phyloP scores from a whole-genome alignment of 768 basidiomycete species.

The Clitopilus hobsonii region DNA sequence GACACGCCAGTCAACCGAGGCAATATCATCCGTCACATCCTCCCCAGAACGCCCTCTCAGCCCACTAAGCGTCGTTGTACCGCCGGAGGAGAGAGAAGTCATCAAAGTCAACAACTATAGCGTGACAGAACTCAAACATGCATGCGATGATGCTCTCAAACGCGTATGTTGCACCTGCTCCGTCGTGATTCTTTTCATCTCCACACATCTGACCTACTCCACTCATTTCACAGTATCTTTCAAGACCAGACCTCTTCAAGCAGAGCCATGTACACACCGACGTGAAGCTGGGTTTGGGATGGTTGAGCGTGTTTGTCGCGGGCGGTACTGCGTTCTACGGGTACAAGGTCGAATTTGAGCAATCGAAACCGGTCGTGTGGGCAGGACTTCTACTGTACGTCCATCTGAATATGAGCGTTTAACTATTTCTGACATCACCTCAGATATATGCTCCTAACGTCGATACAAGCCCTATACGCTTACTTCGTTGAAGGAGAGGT shows the following conservation, averaged over 20 bases:
- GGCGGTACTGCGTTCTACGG: conserved; percentile 81
- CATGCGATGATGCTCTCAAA: conserved; percentile 86
- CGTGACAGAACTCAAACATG: conserved; percentile 58
- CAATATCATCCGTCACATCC: conserved; percentile 17
- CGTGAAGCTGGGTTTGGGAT: conserved; percentile 82
- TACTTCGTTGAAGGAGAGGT: conserved; percentile 81
- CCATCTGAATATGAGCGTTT: conserved; percentile 6
- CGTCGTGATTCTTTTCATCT: neutral
- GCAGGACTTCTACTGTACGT: conserved; percentile 75
- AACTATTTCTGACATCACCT: conserved; percentile 4
- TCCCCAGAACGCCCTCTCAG: conserved; percentile 46
- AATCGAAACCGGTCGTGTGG: conserved; percentile 77
- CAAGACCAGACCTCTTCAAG: conserved; percentile 78
- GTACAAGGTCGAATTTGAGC: conserved; percentile 85
- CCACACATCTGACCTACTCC: neutral
- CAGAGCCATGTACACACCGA: conserved; percentile 87
- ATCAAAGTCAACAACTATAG: conserved; percentile 61
- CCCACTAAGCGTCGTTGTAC: conserved; percentile 44
- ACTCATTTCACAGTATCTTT: conserved; percentile 60
- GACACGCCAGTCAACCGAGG: conserved; percentile 10
- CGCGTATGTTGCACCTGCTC: conserved; percentile 46
- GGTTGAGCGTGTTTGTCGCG: conserved; percentile 80
- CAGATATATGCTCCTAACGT: conserved; percentile 74
- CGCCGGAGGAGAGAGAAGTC: conserved; percentile 42
- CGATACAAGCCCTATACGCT: conserved; percentile 74